phyloP scores from a whole-genome alignment of 306 rosid genomes.

The Vigna unguiculata region DNA sequence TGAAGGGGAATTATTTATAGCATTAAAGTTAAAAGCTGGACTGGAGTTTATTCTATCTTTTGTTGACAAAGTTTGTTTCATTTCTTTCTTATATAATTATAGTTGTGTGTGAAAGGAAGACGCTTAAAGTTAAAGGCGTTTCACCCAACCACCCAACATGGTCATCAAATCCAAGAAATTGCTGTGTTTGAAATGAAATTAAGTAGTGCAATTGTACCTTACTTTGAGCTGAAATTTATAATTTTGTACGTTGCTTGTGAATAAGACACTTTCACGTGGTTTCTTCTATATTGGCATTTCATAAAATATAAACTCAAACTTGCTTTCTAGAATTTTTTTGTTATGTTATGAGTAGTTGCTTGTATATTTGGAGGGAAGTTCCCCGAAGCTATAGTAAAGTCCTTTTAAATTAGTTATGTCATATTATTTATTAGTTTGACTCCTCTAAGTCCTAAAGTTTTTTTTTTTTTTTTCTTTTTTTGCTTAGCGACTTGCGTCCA shows the following conservation, averaged over 20 bases:
- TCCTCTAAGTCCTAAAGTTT: not conserved
- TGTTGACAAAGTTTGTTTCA: conserved; percentile 7
- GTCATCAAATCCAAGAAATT: not conserved
- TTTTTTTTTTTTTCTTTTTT: not conserved
- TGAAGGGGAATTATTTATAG: conserved; percentile 30
- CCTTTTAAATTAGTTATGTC: not conserved
- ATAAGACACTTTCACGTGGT: not conserved
- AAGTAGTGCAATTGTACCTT: not conserved
- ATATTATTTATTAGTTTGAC: not conserved
- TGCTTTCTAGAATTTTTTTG: not conserved
- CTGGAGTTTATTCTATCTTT: not conserved
- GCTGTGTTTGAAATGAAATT: conserved; percentile 6
- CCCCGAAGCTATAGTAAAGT: not conserved
- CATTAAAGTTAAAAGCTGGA: conserved; percentile 1
- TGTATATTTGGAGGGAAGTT: not conserved
- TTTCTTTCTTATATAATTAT: conserved; percentile 1
- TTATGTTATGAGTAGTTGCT: not conserved
- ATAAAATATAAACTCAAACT: conserved; percentile 8
- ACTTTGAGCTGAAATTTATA: not conserved
- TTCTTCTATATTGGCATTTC: not conserved
- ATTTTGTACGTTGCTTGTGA: not conserved
- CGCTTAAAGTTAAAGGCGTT: not conserved
- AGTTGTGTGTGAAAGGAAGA: conserved; percentile 24
- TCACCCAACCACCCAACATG: not conserved
- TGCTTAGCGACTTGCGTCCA: not conserved